Conservation (phyloP, 2,329 filamentous ascomycete genomes). For the Diaporthe citri region DNA sequence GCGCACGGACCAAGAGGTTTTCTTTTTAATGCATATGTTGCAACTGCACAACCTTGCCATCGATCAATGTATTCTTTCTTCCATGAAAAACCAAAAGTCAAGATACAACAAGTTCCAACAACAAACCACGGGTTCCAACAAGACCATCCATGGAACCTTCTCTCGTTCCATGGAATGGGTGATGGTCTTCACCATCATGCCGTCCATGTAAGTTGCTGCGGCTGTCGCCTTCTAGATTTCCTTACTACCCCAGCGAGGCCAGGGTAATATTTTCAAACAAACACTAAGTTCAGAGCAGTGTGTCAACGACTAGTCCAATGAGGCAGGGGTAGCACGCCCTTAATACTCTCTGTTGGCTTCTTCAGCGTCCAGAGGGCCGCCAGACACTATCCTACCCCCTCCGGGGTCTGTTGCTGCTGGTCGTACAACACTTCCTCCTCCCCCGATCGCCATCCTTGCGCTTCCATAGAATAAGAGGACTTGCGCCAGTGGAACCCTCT, state of each 20-base stretch:
- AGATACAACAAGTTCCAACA: not conserved
- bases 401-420: too few species aligned
- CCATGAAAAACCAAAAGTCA: not conserved
- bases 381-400: not conserved
- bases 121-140: not conserved
- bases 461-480: too few species aligned
- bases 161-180: not conserved
- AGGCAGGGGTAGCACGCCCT: not conserved
- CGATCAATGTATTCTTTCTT: not conserved
- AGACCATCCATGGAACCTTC: not conserved
- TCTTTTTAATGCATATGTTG: not conserved
- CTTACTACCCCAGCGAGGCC: not conserved
- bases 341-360: not conserved
- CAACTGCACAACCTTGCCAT: not conserved
- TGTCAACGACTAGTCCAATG: rapidly evolving
- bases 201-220: not conserved
- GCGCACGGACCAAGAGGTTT: not conserved
- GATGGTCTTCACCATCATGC: not conserved
- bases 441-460: too few species aligned
- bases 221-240: not conserved
- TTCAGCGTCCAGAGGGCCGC: conserved; percentile 1
- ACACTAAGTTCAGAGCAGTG: not conserved
- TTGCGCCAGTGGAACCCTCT: too few species aligned
- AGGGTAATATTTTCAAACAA: too few species aligned
- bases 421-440: not conserved